Evolutionary conservation across 768 basidiomycete genomes (phyloP).

Genomic region (Boletus coccyginus): DNA sequence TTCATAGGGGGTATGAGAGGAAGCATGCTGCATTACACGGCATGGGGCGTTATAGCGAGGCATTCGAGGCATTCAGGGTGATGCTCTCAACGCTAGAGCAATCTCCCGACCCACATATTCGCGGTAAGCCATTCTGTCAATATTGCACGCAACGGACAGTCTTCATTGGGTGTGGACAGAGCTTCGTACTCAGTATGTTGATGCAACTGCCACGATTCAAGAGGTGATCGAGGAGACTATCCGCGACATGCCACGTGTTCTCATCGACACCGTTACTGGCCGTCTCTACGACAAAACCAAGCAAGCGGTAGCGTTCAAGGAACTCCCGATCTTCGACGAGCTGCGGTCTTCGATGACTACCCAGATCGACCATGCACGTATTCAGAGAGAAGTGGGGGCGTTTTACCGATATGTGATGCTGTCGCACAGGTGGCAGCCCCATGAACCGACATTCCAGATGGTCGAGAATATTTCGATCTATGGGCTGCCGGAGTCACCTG

Average conservation of each 20-base stretch:
- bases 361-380: background rate
- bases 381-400: background rate
- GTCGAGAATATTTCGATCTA: background rate
- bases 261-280: background rate
- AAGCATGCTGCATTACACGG: background rate
- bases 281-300: background rate
- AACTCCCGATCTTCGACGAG: background rate
- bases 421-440: slow-evolving; percentile 1
- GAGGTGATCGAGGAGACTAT: background rate
- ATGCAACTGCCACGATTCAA: background rate
- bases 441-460: background rate
- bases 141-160: background rate
- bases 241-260: background rate
- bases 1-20: background rate
- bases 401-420: slow-evolving; percentile 5
- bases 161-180: background rate
- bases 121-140: background rate
- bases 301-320: background rate
- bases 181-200: background rate
- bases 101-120: background rate
- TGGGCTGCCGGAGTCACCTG: background rate
- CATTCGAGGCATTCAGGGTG: background rate
- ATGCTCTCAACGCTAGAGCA: background rate
- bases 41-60: background rate
- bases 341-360: background rate